A percentile compares a stretch with the other conserved stretches of the same genome.
Evolutionary conservation across 345 rosid species (phyloP).

Genomic region (Eucalyptus erythrocorys): DNA sequence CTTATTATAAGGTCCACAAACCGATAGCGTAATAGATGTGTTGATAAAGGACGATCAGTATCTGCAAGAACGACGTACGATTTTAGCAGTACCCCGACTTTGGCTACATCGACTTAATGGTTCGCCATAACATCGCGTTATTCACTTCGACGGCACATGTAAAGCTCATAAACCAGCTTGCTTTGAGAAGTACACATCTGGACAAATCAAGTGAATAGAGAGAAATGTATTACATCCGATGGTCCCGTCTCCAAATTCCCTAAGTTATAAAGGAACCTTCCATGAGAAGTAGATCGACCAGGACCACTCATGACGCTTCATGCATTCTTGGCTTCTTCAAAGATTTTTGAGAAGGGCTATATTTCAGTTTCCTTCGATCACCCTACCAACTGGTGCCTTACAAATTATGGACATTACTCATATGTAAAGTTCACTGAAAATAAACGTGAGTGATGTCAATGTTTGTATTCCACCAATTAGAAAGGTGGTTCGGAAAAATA

Average conservation of each 20-base stretch:
- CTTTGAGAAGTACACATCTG: not conserved
- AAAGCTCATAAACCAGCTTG: not conserved
- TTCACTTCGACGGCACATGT: not conserved
- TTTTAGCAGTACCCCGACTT: not conserved
- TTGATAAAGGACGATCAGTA: not conserved
- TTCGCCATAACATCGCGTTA: not conserved
- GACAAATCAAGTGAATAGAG: not conserved
- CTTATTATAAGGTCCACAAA: not conserved
- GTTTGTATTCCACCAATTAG: not conserved
- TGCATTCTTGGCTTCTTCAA: not conserved
- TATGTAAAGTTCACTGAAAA: fast-evolving
- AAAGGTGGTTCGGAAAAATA: not conserved
- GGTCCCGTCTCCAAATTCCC: not conserved
- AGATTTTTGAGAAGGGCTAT: not conserved
- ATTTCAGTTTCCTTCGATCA: not conserved
- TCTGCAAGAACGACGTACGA: not conserved
- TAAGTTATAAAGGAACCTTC: not conserved
- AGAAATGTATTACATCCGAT: not conserved
- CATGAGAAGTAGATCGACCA: not conserved
- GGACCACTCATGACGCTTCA: not conserved
- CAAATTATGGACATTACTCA: fast-evolving
- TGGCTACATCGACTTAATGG: not conserved
- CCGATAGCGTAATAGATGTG: not conserved
- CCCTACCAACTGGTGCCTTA: not conserved
- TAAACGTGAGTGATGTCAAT: not conserved